These are phyloP conservation scores for Leccinum arenicola DNA, from an alignment of 768 basidiomycete species.

Conservation along the genomic window DNA sequence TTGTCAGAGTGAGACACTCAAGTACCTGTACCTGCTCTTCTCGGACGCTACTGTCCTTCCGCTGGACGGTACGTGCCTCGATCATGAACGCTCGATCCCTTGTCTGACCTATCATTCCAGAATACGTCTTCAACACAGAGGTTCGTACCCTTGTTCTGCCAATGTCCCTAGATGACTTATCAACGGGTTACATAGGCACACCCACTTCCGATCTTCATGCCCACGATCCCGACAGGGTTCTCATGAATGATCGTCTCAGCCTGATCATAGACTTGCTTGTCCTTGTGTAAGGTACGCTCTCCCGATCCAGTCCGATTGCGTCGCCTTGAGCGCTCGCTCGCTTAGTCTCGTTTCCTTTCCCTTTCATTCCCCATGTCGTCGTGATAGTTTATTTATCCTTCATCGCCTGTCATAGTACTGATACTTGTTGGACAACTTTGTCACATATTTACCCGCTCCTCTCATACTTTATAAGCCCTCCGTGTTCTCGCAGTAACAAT, in stretches of 20 bases:
- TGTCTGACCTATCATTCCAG: constrained; percentile 35
- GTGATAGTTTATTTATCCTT: no score
- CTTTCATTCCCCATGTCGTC: no score
- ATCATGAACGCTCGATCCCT: background rate
- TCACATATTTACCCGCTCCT: no score
- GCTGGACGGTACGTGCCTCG: constrained; percentile 56
- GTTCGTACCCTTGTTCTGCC: constrained; percentile 34
- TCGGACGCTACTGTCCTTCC: constrained; percentile 71
- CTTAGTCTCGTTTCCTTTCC: no score
- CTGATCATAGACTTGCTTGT: background rate
- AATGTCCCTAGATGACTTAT: background rate
- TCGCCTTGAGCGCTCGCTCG: no score
- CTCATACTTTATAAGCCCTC: no score
- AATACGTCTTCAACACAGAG: constrained; percentile 93
- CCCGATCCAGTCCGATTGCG: no score
- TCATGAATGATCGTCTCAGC: constrained; percentile 30
- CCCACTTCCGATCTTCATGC: constrained; percentile 67
- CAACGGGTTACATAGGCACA: constrained; percentile 46
- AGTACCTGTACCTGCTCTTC: constrained; percentile 89
- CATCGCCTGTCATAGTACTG: no score
- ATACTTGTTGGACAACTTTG: no score
- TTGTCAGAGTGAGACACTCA: constrained; percentile 78
- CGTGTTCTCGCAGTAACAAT: no score
- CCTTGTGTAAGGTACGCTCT: background rate
- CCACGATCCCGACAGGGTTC: constrained; percentile 47